Evolutionary conservation across 176 grass and related monocot genomes (phyloP).

Genomic region (Phoenix roebelenii): DNA sequence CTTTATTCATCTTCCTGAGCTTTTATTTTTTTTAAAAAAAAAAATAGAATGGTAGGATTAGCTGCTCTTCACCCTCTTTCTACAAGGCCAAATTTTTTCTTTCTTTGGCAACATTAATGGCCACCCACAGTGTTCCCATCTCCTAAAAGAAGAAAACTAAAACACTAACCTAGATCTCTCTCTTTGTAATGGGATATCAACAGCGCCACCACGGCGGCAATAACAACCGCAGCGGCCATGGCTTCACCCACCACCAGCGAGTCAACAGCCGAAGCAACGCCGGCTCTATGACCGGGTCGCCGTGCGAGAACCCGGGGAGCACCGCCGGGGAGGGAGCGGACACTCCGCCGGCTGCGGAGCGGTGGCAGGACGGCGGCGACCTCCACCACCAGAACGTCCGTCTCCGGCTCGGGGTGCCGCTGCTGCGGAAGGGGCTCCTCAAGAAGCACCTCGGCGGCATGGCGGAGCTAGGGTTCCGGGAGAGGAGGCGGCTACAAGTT

Average conservation of each 20-base stretch:
- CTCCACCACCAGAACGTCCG: slow-evolving; percentile 41
- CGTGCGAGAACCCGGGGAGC: slow-evolving; percentile 39
- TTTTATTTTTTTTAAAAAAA: too few relatives aligned
- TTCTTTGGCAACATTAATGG: too few relatives aligned
- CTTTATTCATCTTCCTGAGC: too few relatives aligned
- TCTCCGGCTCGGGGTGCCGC: slow-evolving; percentile 40
- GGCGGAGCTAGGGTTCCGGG: slow-evolving; percentile 24
- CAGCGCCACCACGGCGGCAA: slow-evolving; percentile 31
- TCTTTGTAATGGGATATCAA: slow-evolving; percentile 53
- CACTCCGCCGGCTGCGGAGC: background rate
- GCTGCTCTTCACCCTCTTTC: too few relatives aligned
- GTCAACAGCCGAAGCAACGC: slow-evolving; percentile 67
- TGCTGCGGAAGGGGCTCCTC: slow-evolving; percentile 24
- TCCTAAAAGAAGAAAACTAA: background rate
- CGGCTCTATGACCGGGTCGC: slow-evolving; percentile 64
- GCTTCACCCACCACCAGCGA: slow-evolving; percentile 17
- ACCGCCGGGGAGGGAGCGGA: slow-evolving; percentile 17
- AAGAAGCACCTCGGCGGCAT: slow-evolving; percentile 25
- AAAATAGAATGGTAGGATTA: too few relatives aligned
- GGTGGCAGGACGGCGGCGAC: background rate
- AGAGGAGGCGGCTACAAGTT: slow-evolving; percentile 11
- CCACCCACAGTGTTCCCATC: background rate
- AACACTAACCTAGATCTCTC: background rate
- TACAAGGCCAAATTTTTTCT: too few relatives aligned
- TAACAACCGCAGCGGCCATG: background rate